A percentile compares a stretch with the other conserved stretches of the same genome.
phyloP scores from a whole-genome alignment of 441 rosid species.

The Pelargonium fulgidum region DNA sequence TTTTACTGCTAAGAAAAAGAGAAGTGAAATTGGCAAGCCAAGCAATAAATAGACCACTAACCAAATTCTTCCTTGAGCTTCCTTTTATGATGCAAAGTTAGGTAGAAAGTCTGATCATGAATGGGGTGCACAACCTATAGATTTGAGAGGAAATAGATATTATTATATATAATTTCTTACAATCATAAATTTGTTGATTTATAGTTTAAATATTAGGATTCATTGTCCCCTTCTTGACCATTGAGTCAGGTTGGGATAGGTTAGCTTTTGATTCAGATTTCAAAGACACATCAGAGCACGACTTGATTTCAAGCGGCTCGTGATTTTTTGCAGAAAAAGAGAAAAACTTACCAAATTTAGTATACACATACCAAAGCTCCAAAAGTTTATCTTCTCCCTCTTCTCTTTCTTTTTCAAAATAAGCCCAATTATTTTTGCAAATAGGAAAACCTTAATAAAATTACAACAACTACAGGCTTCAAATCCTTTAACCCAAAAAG shows the following conservation, averaged over 20 bases:
- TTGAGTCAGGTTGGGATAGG: too few relatives aligned
- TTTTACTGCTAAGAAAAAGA: background rate
- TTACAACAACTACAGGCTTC: background rate
- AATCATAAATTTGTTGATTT: background rate
- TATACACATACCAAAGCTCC: background rate
- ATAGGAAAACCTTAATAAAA: background rate
- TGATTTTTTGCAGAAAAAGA: background rate
- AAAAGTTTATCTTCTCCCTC: background rate
- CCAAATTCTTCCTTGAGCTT: constrained; percentile 78
- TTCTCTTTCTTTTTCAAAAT: background rate
- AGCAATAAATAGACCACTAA: constrained; percentile 22
- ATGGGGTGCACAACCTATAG: constrained; percentile 71
- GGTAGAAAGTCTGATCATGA: constrained; percentile 72
- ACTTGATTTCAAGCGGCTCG: background rate
- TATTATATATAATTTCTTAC: background rate
- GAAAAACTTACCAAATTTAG: background rate
- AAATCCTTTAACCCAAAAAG: background rate
- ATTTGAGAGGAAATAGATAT: background rate
- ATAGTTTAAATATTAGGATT: background rate
- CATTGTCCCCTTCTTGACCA: too few relatives aligned
- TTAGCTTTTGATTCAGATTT: too few relatives aligned
- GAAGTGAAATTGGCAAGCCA: background rate
- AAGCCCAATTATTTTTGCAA: background rate
- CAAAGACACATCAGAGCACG: too few relatives aligned
- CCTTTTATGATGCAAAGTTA: constrained; percentile 62